Percentiles rank a stretch among this genome's conserved stretches.
Conservation (phyloP, 139 green algal species). For the Parachlorella kessleri region DNA sequence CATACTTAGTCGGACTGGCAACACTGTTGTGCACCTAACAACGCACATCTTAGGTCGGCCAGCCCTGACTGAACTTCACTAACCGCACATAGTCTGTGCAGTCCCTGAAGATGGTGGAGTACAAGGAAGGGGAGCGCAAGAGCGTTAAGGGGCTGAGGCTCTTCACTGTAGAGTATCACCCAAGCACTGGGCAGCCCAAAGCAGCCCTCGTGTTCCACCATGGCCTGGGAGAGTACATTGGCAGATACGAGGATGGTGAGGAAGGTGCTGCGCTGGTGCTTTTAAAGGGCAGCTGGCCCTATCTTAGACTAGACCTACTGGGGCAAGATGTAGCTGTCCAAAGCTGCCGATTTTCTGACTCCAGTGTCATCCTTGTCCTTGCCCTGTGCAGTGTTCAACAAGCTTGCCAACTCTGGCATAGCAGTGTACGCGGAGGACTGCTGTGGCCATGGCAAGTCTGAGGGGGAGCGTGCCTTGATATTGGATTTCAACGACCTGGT, state of each 20-base stretch:
- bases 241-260: slow-evolving; percentile 52
- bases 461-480: slow-evolving; percentile 25
- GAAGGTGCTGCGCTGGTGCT: too few relatives aligned
- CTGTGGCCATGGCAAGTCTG: slow-evolving; percentile 42
- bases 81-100: too few relatives aligned
- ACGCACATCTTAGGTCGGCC: too few relatives aligned
- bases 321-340: too few relatives aligned
- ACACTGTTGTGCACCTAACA: too few relatives aligned
- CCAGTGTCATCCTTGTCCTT: too few relatives aligned
- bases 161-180: background rate
- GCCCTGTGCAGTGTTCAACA: slow-evolving; percentile 35
- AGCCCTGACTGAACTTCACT: too few relatives aligned
- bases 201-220: slow-evolving; percentile 60
- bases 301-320: too few relatives aligned
- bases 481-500: slow-evolving; percentile 38
- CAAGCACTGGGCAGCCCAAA: background rate
- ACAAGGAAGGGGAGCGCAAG: slow-evolving; percentile 3
- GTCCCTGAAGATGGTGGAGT: slow-evolving; percentile 13
- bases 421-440: slow-evolving; percentile 48
- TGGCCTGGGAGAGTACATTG: slow-evolving; percentile 59
- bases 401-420: slow-evolving; percentile 43
- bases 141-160: slow-evolving; percentile 14
- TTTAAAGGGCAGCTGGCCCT: too few relatives aligned
- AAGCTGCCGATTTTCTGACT: too few relatives aligned
- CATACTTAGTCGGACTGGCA: too few relatives aligned